Conservation (phyloP, 2,329 filamentous ascomycete species). For the Trichophaea hybrida region DNA sequence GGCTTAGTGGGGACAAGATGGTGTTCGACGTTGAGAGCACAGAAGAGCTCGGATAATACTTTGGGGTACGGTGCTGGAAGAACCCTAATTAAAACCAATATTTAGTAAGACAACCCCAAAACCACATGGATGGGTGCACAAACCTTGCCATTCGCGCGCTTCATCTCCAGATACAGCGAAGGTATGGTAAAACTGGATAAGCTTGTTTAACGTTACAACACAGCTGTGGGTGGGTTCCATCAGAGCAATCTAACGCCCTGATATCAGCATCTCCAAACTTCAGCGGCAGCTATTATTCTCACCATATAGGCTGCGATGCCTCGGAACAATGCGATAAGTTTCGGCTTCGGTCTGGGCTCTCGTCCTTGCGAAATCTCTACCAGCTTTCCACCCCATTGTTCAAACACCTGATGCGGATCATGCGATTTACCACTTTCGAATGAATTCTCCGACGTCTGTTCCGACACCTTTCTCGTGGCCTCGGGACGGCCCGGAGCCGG, state of each 20-base stretch:
- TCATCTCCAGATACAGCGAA: constrained; percentile 20
- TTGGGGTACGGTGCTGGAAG: constrained; percentile 22
- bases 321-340: constrained; percentile 21
- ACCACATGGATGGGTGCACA: background rate
- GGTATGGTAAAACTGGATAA: constrained; percentile 25
- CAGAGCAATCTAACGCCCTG: constrained; percentile 23
- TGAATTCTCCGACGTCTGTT: constrained; percentile 10
- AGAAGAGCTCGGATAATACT: constrained; percentile 24
- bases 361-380: constrained; percentile 11
- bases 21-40: constrained; percentile 26
- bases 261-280: background rate
- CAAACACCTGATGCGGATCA: background rate
- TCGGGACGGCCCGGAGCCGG: constrained; percentile 5
- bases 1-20: constrained; percentile 24
- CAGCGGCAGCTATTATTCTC: background rate
- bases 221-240: constrained; percentile 25
- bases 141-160: constrained; percentile 25
- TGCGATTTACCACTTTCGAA: constrained; percentile 5
- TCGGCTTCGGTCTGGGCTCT: constrained; percentile 23
- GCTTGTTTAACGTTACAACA: constrained; percentile 25
- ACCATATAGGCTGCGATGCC: constrained; percentile 26
- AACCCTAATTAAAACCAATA: constrained; percentile 16
- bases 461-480: constrained; percentile 5
- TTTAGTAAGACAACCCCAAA: background rate
- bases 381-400: constrained; percentile 11